A percentile compares a stretch with the other conserved stretches of the same genome.
Evolutionary conservation across 352 stramenopile genomes (phyloP).

Genomic region (Phytopythium chamaehyphon): DNA sequence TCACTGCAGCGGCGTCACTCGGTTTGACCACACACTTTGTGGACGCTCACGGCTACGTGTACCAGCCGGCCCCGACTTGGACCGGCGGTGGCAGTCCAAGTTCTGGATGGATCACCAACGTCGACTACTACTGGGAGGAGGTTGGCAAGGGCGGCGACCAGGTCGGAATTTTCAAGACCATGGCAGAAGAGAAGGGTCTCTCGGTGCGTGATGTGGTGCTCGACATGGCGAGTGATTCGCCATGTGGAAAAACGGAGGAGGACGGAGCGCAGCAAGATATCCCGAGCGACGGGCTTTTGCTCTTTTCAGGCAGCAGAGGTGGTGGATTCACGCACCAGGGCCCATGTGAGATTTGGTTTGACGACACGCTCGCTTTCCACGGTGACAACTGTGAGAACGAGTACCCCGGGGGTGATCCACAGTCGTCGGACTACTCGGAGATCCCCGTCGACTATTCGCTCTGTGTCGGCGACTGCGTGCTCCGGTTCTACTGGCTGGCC

Average conservation of each 20-base stretch:
- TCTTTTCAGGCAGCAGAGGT: slow-evolving; percentile 25
- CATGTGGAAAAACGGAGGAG: slow-evolving; percentile 21
- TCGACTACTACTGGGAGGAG: slow-evolving; percentile 23
- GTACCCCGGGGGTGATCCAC: slow-evolving; percentile 15
- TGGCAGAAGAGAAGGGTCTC: slow-evolving; percentile 15
- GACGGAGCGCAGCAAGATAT: slow-evolving; percentile 17
- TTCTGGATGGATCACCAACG: slow-evolving; percentile 12
- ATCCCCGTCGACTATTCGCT: slow-evolving; percentile 34
- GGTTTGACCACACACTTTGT: background rate
- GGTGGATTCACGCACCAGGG: slow-evolving; percentile 36
- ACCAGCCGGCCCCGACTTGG: slow-evolving; percentile 12
- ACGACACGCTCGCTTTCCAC: slow-evolving; percentile 31
- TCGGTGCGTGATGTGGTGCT: slow-evolving; percentile 22
- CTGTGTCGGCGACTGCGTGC: slow-evolving; percentile 28
- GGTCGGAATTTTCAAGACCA: slow-evolving; percentile 13
- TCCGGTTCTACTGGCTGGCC: slow-evolving; percentile 44
- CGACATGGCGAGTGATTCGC: slow-evolving; percentile 14
- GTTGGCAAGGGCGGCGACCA: slow-evolving; percentile 16
- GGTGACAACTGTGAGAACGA: slow-evolving; percentile 34
- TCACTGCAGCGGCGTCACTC: background rate
- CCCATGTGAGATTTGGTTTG: slow-evolving; percentile 42
- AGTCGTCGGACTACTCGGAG: slow-evolving; percentile 15
- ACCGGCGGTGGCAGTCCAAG: slow-evolving; percentile 4
- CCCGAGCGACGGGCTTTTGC: slow-evolving; percentile 17
- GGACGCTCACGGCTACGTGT: slow-evolving; percentile 17